Evolutionary conservation across 2,329 filamentous ascomycete genomes (phyloP), one percentile per base, ranked within the genome.

Genomic region (Colletotrichum acutatum): DNA sequence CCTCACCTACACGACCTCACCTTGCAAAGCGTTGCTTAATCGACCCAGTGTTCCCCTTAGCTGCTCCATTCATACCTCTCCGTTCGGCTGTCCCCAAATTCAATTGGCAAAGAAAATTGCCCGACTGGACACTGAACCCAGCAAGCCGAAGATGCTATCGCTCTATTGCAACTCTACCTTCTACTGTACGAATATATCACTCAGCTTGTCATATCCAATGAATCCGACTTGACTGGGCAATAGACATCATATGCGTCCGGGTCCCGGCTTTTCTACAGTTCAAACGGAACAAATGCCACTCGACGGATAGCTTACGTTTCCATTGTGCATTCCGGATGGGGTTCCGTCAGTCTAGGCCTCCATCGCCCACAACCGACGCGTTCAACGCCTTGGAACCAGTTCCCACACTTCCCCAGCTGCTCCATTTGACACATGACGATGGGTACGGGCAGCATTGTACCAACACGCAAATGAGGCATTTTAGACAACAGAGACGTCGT

Each of bases 21-120:
- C 69, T 72, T 69, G 65, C 32, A 53, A 70, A 30, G 26, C 16
- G 28, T 32, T 57, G 68, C 64, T 71, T 68, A 68, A 61, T 68
- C 58, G 63, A 34, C 56, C 49, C 32, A 52, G 64, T 22, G 37
- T 61, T 49, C 49, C 22, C 49, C 30, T 19, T 19, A 26, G n/a
- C 19, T 62, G 57, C 56, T 58, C 68, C 64, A 62, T 62, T 57
- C 52, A 32, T 32, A 37, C 64, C 64, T 53, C 37, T 54, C 28
- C 26, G 4, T 61, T 46, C 57, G 56, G 24, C 46, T 49, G n/a
- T 12, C 42, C 26, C 62, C 62, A 56, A 66, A 66, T 66, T 8
- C 62, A 59, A 66, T 54, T 46, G 16, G 24, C 52, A 61, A 46
- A 71, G 26, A 52, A 53, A 66, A 71, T 54, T 19, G 8, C 56